Percentiles rank a stretch among this genome's conserved stretches.
phyloP scores from a whole-genome alignment of 1,284 basidiomycete species.

The Austroboletus niveus region DNA sequence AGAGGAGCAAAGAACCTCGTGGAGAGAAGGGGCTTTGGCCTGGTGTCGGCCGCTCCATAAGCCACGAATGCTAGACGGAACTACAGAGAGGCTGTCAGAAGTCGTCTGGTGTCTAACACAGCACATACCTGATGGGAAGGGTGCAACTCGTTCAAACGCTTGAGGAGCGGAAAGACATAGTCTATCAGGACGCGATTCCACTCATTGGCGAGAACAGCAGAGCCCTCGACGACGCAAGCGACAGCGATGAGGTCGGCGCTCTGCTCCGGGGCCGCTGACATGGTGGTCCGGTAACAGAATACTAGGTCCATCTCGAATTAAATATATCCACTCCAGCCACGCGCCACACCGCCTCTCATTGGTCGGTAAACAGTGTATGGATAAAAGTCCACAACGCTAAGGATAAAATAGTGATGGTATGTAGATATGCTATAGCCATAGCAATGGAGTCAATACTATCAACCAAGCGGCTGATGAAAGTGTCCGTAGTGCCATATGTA shows the following conservation, averaged over 20 bases:
- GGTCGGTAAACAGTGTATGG: neutral
- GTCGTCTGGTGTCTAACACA: neutral
- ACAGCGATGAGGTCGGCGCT: slow-evolving; percentile 44
- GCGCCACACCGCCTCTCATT: too few species aligned
- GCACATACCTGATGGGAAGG: slow-evolving; percentile 25
- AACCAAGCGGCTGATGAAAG: neutral
- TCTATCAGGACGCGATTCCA: slow-evolving; percentile 49
- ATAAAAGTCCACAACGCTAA: slow-evolving; percentile 12
- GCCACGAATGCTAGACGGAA: slow-evolving; percentile 55
- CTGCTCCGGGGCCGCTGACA: slow-evolving; percentile 21
- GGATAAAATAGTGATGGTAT: slow-evolving; percentile 15
- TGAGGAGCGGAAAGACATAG: slow-evolving; percentile 54
- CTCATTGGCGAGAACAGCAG: slow-evolving; percentile 50
- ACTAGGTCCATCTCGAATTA: neutral
- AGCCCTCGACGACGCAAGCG: slow-evolving; percentile 63
- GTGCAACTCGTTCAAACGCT: slow-evolving; percentile 49
- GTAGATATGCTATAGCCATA: slow-evolving; percentile 13
- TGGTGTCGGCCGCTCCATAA: slow-evolving; percentile 52
- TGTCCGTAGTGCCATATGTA: slow-evolving; percentile 3
- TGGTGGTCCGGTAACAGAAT: slow-evolving; percentile 6
- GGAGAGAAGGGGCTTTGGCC: slow-evolving; percentile 52
- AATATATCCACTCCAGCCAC: too few species aligned
- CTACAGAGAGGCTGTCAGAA: slow-evolving; percentile 31
- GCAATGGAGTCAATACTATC: slow-evolving; percentile 1
- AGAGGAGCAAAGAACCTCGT: slow-evolving; percentile 54